These are phyloP conservation scores for Friedmanniomyces simplex DNA, from an alignment of 495 filamentous ascomycete species.

Conservation along the genomic window DNA sequence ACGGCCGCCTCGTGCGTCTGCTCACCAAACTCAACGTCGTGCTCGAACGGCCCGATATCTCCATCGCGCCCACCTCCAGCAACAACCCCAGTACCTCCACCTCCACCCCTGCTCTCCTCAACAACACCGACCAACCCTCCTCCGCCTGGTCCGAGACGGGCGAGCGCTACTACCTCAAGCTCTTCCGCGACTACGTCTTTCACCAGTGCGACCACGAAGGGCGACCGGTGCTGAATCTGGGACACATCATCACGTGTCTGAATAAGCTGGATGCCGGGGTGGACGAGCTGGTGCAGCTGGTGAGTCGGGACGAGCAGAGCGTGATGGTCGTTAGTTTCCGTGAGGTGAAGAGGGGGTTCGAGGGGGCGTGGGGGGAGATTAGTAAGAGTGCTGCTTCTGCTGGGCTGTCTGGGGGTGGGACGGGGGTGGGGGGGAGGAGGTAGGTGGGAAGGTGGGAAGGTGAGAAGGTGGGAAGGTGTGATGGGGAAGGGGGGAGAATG, in stretches of 20 bases:
- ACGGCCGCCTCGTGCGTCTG: slow-evolving; percentile 73
- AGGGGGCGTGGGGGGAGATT: slow-evolving; percentile 71
- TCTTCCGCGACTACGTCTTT: slow-evolving; percentile 95
- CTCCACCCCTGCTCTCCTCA: not conserved
- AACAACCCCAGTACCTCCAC: not conserved
- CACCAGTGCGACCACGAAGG: slow-evolving; percentile 82
- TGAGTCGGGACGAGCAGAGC: slow-evolving; percentile 82
- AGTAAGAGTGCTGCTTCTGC: slow-evolving; percentile 39
- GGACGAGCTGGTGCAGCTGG: slow-evolving; percentile 74
- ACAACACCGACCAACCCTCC: slow-evolving; percentile 4
- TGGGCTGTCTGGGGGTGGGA: not conserved
- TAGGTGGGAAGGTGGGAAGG: no score
- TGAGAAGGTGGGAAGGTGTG: no score
- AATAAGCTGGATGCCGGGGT: slow-evolving; percentile 87
- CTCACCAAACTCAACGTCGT: slow-evolving; percentile 75
- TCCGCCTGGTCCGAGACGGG: slow-evolving; percentile 71
- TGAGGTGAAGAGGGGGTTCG: slow-evolving; percentile 71
- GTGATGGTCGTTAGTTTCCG: slow-evolving; percentile 77
- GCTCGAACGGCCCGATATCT: slow-evolving; percentile 71
- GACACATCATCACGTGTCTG: slow-evolving; percentile 69
- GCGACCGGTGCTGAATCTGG: slow-evolving; percentile 69
- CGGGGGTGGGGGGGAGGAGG: no score
- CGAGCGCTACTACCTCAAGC: slow-evolving; percentile 78
- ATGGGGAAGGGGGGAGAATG: no score
- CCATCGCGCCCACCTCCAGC: slow-evolving; percentile 5